Conservation (phyloP, 371 early-diverging fungal species). For the Zychaea mexicana region DNA sequence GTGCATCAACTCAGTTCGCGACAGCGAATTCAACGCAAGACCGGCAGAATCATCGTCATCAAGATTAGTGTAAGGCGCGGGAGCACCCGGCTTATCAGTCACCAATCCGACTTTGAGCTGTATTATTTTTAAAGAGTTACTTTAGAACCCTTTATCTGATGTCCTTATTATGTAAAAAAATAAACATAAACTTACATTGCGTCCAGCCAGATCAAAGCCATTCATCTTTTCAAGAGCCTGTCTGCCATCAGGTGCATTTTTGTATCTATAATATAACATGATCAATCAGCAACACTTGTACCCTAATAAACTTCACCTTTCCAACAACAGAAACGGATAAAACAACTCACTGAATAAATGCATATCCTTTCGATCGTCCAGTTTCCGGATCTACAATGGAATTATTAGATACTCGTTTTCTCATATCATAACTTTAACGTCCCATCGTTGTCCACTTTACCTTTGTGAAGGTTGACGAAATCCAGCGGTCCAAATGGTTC, state of each 20-base stretch:
- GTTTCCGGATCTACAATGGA: slow-evolving; percentile 66
- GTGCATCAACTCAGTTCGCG: slow-evolving; percentile 86
- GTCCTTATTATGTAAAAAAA: not conserved
- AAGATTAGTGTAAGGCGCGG: slow-evolving; percentile 36
- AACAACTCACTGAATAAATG: slow-evolving; percentile 77
- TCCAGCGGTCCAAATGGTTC: slow-evolving; percentile 90
- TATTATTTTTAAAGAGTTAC: not conserved
- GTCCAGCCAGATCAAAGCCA: slow-evolving; percentile 80
- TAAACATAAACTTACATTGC: slow-evolving; percentile 48
- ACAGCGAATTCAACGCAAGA: slow-evolving; percentile 70
- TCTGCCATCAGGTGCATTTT: slow-evolving; percentile 76
- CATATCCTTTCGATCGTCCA: slow-evolving; percentile 86
- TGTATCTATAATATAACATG: slow-evolving; percentile 52
- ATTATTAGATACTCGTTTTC: not conserved
- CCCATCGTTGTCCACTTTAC: slow-evolving; percentile 13
- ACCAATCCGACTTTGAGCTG: slow-evolving; percentile 85
- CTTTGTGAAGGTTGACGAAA: slow-evolving; percentile 76
- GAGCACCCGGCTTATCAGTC: slow-evolving; percentile 59
- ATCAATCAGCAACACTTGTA: not conserved
- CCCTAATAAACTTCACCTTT: not conserved
- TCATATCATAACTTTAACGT: not conserved
- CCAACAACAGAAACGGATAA: too few species aligned
- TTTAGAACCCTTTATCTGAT: too few species aligned
- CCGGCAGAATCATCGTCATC: slow-evolving; percentile 71
- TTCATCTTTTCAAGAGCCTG: slow-evolving; percentile 86